Evolutionary conservation across 371 early-diverging fungal genomes (phyloP).

Genomic region (Apophysomyces sp.): DNA sequence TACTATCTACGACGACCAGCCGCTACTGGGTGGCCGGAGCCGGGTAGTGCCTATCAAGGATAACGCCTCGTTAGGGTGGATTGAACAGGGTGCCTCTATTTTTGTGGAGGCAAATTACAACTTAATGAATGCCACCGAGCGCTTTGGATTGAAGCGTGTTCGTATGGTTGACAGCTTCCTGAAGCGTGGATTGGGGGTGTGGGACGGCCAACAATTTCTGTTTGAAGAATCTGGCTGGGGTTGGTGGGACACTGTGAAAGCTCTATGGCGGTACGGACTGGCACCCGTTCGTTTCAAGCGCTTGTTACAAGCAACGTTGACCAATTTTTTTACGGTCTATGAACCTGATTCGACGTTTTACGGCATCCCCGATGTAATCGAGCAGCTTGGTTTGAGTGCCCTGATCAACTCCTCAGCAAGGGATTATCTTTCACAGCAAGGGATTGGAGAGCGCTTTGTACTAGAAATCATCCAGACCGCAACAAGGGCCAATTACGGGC

Average conservation of each 20-base stretch:
- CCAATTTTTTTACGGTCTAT: constrained; percentile 10
- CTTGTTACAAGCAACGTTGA: constrained; percentile 16
- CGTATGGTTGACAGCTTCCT: constrained; percentile 6
- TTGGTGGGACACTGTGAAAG: constrained; percentile 44
- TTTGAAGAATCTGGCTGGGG: constrained; percentile 49
- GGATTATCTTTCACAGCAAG: constrained; percentile 35
- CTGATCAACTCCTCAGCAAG: constrained; percentile 36
- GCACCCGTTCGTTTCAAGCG: constrained; percentile 33
- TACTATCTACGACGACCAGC: constrained; percentile 53
- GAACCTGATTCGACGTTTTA: constrained; percentile 14
- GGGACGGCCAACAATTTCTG: constrained; percentile 51
- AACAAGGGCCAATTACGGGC: constrained; percentile 73
- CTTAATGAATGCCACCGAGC: constrained; percentile 49
- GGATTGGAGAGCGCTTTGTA: constrained; percentile 31
- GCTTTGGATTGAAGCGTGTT: constrained; percentile 45
- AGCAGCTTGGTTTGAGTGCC: constrained; percentile 19
- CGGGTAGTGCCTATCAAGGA: constrained; percentile 42
- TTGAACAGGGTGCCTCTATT: constrained; percentile 66
- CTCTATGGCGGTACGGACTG: constrained; percentile 50
- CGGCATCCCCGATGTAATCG: constrained; percentile 13
- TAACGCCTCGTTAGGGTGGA: constrained; percentile 26
- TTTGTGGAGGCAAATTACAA: constrained; percentile 61
- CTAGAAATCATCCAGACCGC: constrained; percentile 59
- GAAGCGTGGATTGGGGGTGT: constrained; percentile 37
- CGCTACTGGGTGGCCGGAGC: constrained; percentile 58